Evolutionary conservation across 441 rosid species (phyloP).

Genomic region (Corymbia citriodora): DNA sequence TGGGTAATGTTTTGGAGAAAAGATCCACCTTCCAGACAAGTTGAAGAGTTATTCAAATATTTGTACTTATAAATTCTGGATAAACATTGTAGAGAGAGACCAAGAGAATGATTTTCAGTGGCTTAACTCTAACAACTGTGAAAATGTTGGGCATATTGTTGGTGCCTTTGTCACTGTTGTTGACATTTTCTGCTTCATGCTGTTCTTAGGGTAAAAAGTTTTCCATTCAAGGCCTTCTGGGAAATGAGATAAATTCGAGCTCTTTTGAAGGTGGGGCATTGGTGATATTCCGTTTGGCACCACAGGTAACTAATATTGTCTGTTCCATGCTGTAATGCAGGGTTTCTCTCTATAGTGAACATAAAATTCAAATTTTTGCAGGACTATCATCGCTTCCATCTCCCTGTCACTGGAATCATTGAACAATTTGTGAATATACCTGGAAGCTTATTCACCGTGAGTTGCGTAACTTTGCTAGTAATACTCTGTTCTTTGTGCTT

Average conservation of each 20-base stretch:
- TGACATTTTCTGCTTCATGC: not conserved
- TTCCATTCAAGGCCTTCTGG: conserved; percentile 84
- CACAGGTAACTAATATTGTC: conserved; percentile 48
- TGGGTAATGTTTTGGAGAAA: not conserved
- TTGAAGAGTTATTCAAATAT: not conserved
- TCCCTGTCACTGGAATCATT: conserved; percentile 80
- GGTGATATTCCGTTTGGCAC: conserved; percentile 92
- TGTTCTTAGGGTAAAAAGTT: conserved; percentile 73
- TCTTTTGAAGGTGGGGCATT: conserved; percentile 64
- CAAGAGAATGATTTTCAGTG: not conserved
- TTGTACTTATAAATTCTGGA: not conserved
- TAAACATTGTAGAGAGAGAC: not conserved
- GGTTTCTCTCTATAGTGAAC: not conserved
- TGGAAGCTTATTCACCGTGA: conserved; percentile 82
- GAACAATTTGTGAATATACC: conserved; percentile 54
- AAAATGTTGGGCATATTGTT: not conserved
- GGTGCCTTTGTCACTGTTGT: not conserved
- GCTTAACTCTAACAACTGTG: not conserved
- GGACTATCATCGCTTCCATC: conserved; percentile 94
- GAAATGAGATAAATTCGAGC: conserved; percentile 41
- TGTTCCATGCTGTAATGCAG: not conserved
- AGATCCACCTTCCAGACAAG: not conserved
- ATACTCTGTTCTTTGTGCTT: not conserved
- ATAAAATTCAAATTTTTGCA: conserved; percentile 17
- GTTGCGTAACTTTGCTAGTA: conserved; percentile 5